Base-by-base conservation (phyloP, 768 basidiomycete genomes). In the Pisolithus tinctorius region DNA sequence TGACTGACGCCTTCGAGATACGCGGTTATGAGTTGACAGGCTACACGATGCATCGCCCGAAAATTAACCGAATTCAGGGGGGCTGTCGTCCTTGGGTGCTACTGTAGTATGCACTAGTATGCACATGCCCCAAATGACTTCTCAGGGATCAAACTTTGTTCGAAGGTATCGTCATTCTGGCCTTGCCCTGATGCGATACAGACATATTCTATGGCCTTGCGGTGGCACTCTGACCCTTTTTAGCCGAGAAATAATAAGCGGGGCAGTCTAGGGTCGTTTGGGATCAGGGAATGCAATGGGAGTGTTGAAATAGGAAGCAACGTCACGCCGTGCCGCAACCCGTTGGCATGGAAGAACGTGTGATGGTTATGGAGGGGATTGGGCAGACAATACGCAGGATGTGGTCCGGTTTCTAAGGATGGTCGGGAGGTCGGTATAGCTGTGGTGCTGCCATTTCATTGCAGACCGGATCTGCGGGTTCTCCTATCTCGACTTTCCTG, bases 111-210 rank as follows among this genome's bases (percentile, higher is more conserved):
- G 6, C 39, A 4, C 38, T 4, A 51, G 47, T 42, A 43, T 43
- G 46, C 49, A 41, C 38, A 27, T 51, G 50, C 50, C 56, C 40
- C 52, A 49, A 54, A 39, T 43, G 41, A 41, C 42, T 30, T 49
- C 23, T 9, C 52, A 53, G 43, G 47, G 38, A 51, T 61, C 59
- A 63, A 64, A 63, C 58, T 63, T 65, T 63, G 63, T 65, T 60
- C 58, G 45, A 36, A 30, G 43, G 37, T 30, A 50, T 40, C 44
- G 50, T 39, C 44, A 38, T 45, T 36, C 8, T 25, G 30, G 29
- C 37, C 50, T 40, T 34, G 25, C 31, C 43, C 25, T 44, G 52
- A 34, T 34, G 9, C 11, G 30, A 31, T 38, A 34, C 50, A 48
- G 23, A 39, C 44, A 49, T 53, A 31, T 17, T 31, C 16, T 40